Evolutionary conservation across 2,329 filamentous ascomycete genomes (phyloP), one percentile per base, ranked within the genome.

Genomic region (Talaromyces funiculosus): DNA sequence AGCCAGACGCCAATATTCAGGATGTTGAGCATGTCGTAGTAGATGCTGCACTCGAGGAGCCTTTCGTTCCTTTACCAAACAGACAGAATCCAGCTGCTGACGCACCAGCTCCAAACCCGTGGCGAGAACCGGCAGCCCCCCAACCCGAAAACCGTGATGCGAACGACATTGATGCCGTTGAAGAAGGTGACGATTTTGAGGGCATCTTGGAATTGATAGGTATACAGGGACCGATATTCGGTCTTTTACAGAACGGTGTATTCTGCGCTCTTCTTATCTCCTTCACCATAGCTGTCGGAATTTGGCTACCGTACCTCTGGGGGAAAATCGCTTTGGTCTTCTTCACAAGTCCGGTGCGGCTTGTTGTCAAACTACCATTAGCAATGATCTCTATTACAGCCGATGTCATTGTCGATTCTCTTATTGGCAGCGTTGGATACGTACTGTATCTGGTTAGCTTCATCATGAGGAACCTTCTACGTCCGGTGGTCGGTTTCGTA

Each of bases 191-290:
- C 75, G 94, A 99, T 70, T 86, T 99, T 16, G 94, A 99, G 72
- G 94, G 94, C 0, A 90, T 99, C 57, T 86, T 99, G 80, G 94
- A 99, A 73, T 84, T 99, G 16, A 89, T 99, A 62, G 94, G 94
- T 38, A 95, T 99, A 89, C 90, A 95, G 69, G 94, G 94, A 0
- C 94, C 94, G 0, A 81, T 99, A 3, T 88, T 89, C 14, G 92
- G 91, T 2, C 82, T 99, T 5, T 86, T 97, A 66, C 94, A 99
- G 70, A 99, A 99, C 67, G 92, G 90, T 59, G 86, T 97, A 16
- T 99, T 99, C 74, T 96, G 93, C 71, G 88, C 90, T 7, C 88
- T 97, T 49, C 82, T 99, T 29, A 91, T 99, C 14, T 89, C 90
- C 0, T 84, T 93, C 56, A 96, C 92, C 14, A 86, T 99, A 43